A percentile compares a stretch with the other conserved stretches of the same genome.
Evolutionary conservation across 2,329 filamentous ascomycete species (phyloP).

Genomic region (Paecilomyces fulvus): DNA sequence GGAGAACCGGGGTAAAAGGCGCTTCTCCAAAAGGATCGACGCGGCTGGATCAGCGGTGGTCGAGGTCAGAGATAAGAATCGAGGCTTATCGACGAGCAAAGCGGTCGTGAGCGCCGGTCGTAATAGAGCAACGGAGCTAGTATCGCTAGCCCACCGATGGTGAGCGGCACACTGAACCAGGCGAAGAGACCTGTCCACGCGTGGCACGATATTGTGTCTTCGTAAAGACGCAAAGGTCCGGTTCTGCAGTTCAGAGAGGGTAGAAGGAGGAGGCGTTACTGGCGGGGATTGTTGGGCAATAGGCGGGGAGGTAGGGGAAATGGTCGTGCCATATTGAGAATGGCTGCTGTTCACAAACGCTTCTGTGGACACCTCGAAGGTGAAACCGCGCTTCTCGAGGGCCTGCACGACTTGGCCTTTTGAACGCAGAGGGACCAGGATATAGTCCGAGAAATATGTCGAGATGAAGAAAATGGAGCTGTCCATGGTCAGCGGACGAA

Average conservation of each 20-base stretch:
- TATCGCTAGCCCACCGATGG: slow-evolving; percentile 33
- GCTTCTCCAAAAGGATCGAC: slow-evolving; percentile 37
- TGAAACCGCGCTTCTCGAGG: slow-evolving; percentile 70
- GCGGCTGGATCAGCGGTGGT: slow-evolving; percentile 37
- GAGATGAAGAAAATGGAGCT: slow-evolving; percentile 96
- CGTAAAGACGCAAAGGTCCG: slow-evolving; percentile 80
- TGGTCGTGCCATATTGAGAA: slow-evolving; percentile 36
- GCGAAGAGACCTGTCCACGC: slow-evolving; percentile 58
- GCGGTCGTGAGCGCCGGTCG: slow-evolving; percentile 30
- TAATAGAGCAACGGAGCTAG: slow-evolving; percentile 30
- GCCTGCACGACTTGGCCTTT: slow-evolving; percentile 67
- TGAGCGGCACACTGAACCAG: slow-evolving; percentile 76
- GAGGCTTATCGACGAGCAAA: slow-evolving; percentile 34
- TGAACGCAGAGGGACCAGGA: slow-evolving; percentile 73
- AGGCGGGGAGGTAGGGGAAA: slow-evolving; percentile 24
- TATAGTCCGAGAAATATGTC: slow-evolving; percentile 96
- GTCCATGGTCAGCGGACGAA: slow-evolving; percentile 7
- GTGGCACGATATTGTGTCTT: slow-evolving; percentile 64
- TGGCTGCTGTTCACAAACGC: slow-evolving; percentile 55
- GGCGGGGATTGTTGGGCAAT: slow-evolving; percentile 35
- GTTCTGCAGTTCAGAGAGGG: slow-evolving; percentile 67
- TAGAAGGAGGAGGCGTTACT: slow-evolving; percentile 67
- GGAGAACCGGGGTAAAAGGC: slow-evolving; percentile 57
- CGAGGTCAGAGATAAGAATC: slow-evolving; percentile 41
- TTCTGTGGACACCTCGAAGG: slow-evolving; percentile 63